A percentile compares a stretch with the other conserved stretches of the same genome.
Conservation (phyloP, 2,329 filamentous ascomycete species). For the Huntiella bhutanensis region DNA sequence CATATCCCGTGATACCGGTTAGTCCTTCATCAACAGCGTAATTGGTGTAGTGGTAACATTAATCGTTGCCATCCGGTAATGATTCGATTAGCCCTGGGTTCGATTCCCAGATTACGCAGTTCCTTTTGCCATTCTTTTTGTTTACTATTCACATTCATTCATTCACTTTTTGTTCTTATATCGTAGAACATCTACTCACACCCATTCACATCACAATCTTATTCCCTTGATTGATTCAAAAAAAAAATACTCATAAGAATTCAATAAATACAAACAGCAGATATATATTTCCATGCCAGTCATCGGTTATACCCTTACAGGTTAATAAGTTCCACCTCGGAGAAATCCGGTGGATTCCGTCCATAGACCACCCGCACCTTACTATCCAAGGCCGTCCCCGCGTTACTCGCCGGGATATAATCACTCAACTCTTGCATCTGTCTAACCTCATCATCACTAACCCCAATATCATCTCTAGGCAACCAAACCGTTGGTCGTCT, state of each 20-base stretch:
- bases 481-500: slow-evolving; percentile 84
- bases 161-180: neutral
- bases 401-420: slow-evolving; percentile 82
- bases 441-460: slow-evolving; percentile 79
- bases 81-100: no score
- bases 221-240: neutral
- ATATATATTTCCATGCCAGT: neutral
- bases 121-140: no score
- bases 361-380: slow-evolving; percentile 70
- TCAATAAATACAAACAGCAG: neutral
- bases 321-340: slow-evolving; percentile 70
- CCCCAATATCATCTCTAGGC: slow-evolving; percentile 70
- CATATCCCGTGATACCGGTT: no score
- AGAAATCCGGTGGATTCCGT: slow-evolving; percentile 74
- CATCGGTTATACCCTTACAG: slow-evolving; percentile 27
- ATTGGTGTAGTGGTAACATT: no score
- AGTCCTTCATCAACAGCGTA: no score
- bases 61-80: no score
- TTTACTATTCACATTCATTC: no score
- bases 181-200: neutral
- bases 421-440: slow-evolving; percentile 59
- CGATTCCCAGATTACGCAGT: no score
- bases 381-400: slow-evolving; percentile 72
- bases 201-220: neutral
- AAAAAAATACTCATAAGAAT: neutral